These are phyloP conservation scores for Cryptococcus sp. DNA, from an alignment of 1,284 basidiomycete species.

Conservation along the genomic window DNA sequence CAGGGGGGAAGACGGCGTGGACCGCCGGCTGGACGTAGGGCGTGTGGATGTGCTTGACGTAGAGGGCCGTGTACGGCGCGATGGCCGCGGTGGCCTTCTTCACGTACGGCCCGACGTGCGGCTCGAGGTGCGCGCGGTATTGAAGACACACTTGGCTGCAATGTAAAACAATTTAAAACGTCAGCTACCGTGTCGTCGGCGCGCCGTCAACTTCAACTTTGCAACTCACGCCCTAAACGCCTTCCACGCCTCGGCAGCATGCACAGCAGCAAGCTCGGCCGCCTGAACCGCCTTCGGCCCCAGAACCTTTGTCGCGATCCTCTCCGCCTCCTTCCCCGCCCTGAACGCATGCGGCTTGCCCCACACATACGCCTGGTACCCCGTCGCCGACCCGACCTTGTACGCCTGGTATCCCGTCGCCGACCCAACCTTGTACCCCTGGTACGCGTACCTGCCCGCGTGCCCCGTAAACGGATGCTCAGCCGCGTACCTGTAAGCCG, in stretches of 20 bases:
- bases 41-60: constrained; percentile 20
- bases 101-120: constrained; percentile 28
- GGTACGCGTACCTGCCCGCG: constrained; percentile 29
- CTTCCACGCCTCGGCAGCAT: constrained; percentile 15
- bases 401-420: constrained; percentile 32
- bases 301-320: constrained; percentile 27
- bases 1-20: constrained; percentile 29
- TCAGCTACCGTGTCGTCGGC: too few relatives aligned
- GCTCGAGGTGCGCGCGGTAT: constrained; percentile 23
- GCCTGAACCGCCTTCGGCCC: constrained; percentile 27
- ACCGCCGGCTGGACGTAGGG: constrained; percentile 26
- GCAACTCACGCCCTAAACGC: constrained; percentile 34
- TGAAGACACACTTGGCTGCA: constrained; percentile 18
- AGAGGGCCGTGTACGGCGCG: constrained; percentile 21
- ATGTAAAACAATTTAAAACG: too few relatives aligned
- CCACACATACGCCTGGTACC: constrained; percentile 31
- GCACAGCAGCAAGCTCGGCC: constrained; percentile 16
- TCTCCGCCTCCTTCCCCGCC: constrained; percentile 24
- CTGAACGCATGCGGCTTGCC: constrained; percentile 32
- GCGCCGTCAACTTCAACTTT: too few relatives aligned
- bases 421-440: constrained; percentile 21
- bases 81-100: constrained; percentile 9
- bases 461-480: constrained; percentile 35
- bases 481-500: constrained; percentile 24
- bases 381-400: too few relatives aligned